Evolutionary conservation across 176 grass and related monocot species (phyloP), one percentile per base, ranked within the genome.

Genomic region (Canna indica): DNA sequence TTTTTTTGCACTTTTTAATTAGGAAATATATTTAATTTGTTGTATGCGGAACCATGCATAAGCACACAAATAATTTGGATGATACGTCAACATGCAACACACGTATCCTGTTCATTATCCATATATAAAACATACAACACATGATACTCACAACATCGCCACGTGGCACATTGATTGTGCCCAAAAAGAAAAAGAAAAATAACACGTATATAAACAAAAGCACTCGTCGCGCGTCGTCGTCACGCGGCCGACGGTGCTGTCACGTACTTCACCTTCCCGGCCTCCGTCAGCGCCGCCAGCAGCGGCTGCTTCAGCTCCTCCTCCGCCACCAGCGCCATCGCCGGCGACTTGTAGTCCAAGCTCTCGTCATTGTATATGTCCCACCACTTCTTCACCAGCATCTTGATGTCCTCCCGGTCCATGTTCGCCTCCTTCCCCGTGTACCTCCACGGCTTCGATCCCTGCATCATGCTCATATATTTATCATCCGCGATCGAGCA

Each of bases 371-470:
- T 36, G 75, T 78, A 91, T 32, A 96, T 67, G 7, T 82, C 85
- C 44, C 75, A 71, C 91, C 91, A 96, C 58, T 52, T 88, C 0
- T 54, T 27, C 34, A 96, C 91, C 52, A 96, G 69, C 72, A 67
- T 80, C 78, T 82, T 86, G 33, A 91, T 81, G 76, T 91, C 91
- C 0, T 81, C 82, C 3, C 88, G 41, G 9, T 88, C 85, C 91
- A 96, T 96, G 82, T 96, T 85, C 27, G 67, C 44, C 74, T 96
- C 91, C 60, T 91, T 24, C 7, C 88, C 91, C 0, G 80, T 91
- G 80, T 35, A 96, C 58, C 80, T 83, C 91, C 91, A 91, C 0
- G 91, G 91, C 75, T 96, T 96, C 11, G 91, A 91, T 0, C 88
- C 91, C 67, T 91, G 67, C 18, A 77, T 17, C 0, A 32, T 48